Evolutionary conservation across 257 asterid genomes (phyloP).

Genomic region (Rauvolfia tetraphylla): DNA sequence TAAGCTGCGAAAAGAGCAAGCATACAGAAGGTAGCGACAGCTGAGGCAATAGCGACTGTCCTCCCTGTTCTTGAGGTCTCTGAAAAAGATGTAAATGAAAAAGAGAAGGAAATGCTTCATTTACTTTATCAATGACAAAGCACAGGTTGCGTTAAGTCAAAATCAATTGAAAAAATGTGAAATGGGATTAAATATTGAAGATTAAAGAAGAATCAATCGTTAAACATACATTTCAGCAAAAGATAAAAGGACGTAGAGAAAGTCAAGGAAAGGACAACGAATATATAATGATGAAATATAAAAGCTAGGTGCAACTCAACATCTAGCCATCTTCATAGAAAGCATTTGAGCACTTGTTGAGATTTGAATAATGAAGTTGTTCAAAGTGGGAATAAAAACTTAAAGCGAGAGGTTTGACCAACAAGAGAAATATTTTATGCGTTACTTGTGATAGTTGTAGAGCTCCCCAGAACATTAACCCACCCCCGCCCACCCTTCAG

Average conservation of each 20-base stretch:
- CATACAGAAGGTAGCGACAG: slow-evolving; percentile 59
- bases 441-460: neutral
- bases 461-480: neutral
- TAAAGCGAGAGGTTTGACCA: neutral
- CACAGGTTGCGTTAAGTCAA: too few relatives aligned
- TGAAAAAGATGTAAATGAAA: slow-evolving; percentile 14
- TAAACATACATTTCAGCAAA: neutral
- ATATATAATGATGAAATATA: neutral
- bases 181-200: neutral
- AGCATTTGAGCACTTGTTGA: neutral
- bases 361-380: neutral
- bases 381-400: neutral
- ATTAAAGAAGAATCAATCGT: neutral
- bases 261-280: slow-evolving; percentile 12
- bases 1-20: slow-evolving; percentile 51
- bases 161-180: neutral
- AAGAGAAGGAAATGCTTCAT: neutral
- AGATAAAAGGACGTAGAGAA: neutral
- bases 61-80: slow-evolving; percentile 46
- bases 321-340: neutral
- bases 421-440: neutral
- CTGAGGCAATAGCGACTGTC: slow-evolving; percentile 48
- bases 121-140: neutral
- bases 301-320: neutral
- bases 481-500: too few relatives aligned